Conservation (phyloP, 345 rosid genomes). For the Diplotaxis tenuifolia region DNA sequence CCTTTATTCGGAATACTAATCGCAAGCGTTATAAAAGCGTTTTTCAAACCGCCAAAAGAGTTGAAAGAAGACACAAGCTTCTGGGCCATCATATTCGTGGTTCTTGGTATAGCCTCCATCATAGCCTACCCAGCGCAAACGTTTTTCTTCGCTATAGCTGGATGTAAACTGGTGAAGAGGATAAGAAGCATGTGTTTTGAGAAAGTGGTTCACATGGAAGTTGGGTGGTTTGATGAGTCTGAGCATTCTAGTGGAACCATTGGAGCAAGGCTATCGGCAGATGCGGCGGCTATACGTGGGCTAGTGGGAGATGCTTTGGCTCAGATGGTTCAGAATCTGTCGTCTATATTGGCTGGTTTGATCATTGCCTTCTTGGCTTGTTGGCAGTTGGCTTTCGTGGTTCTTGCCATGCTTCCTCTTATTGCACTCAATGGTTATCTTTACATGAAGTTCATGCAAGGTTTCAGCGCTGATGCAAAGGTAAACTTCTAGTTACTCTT, state of each 20-base stretch:
- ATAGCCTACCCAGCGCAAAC: slow-evolving; percentile 48
- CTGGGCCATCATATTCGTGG: slow-evolving; percentile 63
- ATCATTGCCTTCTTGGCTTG: slow-evolving; percentile 71
- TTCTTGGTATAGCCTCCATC: slow-evolving; percentile 57
- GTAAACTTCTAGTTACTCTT: slow-evolving; percentile 38
- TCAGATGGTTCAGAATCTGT: slow-evolving; percentile 51
- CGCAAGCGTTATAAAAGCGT: slow-evolving; percentile 51
- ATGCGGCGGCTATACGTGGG: slow-evolving; percentile 68
- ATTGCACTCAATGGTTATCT: slow-evolving; percentile 53
- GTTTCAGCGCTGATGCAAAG: slow-evolving; percentile 87
- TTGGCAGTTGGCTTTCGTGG: slow-evolving; percentile 62
- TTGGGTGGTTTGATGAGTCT: slow-evolving; percentile 78
- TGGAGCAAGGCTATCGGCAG: slow-evolving; percentile 82
- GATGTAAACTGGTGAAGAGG: slow-evolving; percentile 59
- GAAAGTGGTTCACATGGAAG: slow-evolving; percentile 84
- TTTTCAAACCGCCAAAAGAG: slow-evolving; percentile 54
- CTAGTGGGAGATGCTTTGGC: slow-evolving; percentile 79
- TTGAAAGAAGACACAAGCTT: slow-evolving; percentile 59
- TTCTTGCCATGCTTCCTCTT: slow-evolving; percentile 65
- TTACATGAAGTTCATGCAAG: slow-evolving; percentile 66
- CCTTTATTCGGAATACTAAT: slow-evolving; percentile 61
- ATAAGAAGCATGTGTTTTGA: slow-evolving; percentile 72
- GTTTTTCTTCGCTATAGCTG: slow-evolving; percentile 66
- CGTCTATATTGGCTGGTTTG: slow-evolving; percentile 61
- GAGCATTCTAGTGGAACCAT: slow-evolving; percentile 71